Evolutionary conservation across 768 basidiomycete species (phyloP), one percentile per base, ranked within the genome.

Genomic region (Goffeauzyma gilvescens): DNA sequence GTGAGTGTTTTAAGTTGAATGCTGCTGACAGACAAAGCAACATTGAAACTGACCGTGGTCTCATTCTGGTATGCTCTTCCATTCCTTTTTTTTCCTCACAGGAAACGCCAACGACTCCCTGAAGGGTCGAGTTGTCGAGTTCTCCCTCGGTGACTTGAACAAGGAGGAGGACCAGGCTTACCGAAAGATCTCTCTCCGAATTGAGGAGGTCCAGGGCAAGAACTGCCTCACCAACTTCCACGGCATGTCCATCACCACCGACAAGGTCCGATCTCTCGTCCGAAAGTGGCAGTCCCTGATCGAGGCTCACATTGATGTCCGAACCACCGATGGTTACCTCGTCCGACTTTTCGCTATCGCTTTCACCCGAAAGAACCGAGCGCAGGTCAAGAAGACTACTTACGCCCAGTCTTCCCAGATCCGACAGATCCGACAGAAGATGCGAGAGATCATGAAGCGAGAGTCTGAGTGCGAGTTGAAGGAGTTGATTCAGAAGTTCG

Each of bases 281-380:
- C 84, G 90, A 67, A 98, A 96, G 71, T 98, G 93, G 93, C 93
- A 96, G 70, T 78, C 90, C 15, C 81, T 96, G 62, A 89, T 98
- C 59, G 93, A 96, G 70, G 93, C 93, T 28, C 83, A 87, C 66
- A 82, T 95, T 64, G 93, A 98, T 63, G 87, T 98, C 58, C 87
- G 87, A 72, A 98, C 93, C 46, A 90, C 89, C 52, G 93, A 98
- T 66, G 93, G 93, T 37, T 98, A 98, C 75, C 82, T 96, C 64
- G 73, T 98, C 67, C 86, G 93, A 50, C 82, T 98, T 53, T 98
- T 98, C 69, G 79, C 86, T 52, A 96, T 98, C 58, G 93, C 81
- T 54, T 98, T 96, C 78, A 96, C 93, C 58, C 93, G 90, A 72
- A 82, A 86, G 53, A 79, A 89, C 53, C 85, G 79, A 59, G 73